Conservation (phyloP, 441 rosid species). For the Populus tomentosa region DNA sequence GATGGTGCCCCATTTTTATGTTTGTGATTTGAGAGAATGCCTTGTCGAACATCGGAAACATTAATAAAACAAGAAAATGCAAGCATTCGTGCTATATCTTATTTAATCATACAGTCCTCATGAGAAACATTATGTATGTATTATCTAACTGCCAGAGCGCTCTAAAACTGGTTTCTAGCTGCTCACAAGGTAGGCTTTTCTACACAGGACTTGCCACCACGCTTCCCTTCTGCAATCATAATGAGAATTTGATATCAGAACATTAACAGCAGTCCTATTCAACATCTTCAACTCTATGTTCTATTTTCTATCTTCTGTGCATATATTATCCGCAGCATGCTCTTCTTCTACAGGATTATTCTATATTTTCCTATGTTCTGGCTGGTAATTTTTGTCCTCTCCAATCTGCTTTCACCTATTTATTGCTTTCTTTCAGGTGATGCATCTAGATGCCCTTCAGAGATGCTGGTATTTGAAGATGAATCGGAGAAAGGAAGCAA, state of each 20-base stretch:
- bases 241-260: background rate
- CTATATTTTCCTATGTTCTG: background rate
- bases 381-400: background rate
- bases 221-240: background rate
- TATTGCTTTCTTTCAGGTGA: constrained; percentile 51
- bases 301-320: background rate
- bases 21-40: background rate
- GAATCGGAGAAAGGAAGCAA: constrained; percentile 95
- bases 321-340: background rate
- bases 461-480: constrained; percentile 74
- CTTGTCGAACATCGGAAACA: background rate
- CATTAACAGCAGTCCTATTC: background rate
- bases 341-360: background rate
- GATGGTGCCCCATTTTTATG: background rate
- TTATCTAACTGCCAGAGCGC: background rate
- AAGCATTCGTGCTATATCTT: background rate
- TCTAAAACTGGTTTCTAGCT: background rate
- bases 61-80: background rate
- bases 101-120: background rate
- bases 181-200: background rate
- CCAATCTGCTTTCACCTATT: constrained; percentile 9
- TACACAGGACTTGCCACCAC: background rate
- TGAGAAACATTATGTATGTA: background rate
- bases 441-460: constrained; percentile 62
- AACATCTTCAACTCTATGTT: background rate